Conservation (phyloP, 257 asterid species). For the Solanum lycopersicoides region DNA sequence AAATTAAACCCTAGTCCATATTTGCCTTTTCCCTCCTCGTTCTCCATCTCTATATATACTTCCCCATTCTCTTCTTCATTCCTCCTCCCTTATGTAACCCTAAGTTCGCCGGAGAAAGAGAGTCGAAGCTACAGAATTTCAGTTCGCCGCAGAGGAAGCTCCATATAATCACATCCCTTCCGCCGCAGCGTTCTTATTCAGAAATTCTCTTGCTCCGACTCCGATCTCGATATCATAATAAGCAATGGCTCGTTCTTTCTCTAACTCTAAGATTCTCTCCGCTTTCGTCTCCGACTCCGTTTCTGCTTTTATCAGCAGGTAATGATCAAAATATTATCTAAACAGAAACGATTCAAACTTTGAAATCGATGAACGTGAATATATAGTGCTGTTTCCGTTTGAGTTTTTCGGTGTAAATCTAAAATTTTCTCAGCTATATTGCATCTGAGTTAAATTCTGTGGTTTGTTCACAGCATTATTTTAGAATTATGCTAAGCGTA, state of each 20-base stretch:
- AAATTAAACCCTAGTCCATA: not conserved
- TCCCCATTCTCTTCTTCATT: not conserved
- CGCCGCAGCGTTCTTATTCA: not conserved
- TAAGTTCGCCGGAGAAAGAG: not conserved
- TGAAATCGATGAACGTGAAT: not conserved
- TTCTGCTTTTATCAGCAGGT: slow-evolving; percentile 21
- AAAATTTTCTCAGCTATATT: not conserved
- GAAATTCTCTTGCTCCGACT: not conserved
- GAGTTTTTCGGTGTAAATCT: not conserved
- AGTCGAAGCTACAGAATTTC: not conserved
- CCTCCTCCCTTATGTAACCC: not conserved
- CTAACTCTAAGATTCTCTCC: slow-evolving; percentile 15
- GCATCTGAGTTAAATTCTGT: not conserved
- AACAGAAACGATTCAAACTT: not conserved
- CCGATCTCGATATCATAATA: not conserved
- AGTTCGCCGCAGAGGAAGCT: slow-evolving; percentile 10
- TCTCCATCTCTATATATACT: not conserved
- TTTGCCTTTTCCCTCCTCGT: not conserved
- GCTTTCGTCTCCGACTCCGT: slow-evolving; percentile 14
- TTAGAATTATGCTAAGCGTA: not conserved
- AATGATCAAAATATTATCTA: not conserved
- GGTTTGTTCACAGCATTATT: not conserved
- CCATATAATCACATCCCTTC: not conserved
- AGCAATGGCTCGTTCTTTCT: slow-evolving; percentile 24
- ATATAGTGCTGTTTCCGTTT: not conserved